Base-by-base conservation (phyloP, 768 basidiomycete genomes). In the Lactarius tabidus region DNA sequence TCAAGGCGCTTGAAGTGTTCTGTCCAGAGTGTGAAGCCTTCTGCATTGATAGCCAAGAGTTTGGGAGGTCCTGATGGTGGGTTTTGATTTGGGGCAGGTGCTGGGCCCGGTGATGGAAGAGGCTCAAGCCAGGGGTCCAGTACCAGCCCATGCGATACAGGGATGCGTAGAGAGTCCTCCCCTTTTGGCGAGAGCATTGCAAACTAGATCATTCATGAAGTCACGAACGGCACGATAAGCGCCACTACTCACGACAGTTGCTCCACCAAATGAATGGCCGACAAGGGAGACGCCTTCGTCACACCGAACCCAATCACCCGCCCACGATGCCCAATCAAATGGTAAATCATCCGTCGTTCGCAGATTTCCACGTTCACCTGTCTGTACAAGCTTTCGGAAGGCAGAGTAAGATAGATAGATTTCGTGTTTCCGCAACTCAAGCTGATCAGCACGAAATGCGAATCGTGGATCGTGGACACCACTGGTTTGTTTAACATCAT, bases 121-220 rank as follows among this genome's bases (percentile, higher is more conserved):
- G 91, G 90, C 62, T 93, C 90, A 9, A 93, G 75, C 92, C 93
- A 94, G 23, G 93, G 93, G 75, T 95, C 93, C 20, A 91, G 80
- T 26, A 88, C 78, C 26, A 94, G 72, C 10, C 81, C 84, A 55
- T 83, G 81, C 7, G 77, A 74, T 57, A 90, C 75, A 0, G 86
- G 87, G 61, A 93, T 78, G 2, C 70, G 72, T 15, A 71, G 53
- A 63, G 81, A 77, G 17, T 52, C 57, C 3, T 74, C 74, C 31
- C 73, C 72, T 4, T 65, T 61, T 1, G 81, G 79, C 28, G 86
- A 85, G 14, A 89, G 76, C 10, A 88, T 72, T 12, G 83, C 83
- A 48, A 89, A 73, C 87, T 89, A 43, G n/a, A 53, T 31, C 18
- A 23, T 52, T 57, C 56, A 17, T 8, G 15, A 17, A 52, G 57